phyloP scores from a whole-genome alignment of 371 early-diverging fungal genomes.

The Haplosporangium sp. region DNA sequence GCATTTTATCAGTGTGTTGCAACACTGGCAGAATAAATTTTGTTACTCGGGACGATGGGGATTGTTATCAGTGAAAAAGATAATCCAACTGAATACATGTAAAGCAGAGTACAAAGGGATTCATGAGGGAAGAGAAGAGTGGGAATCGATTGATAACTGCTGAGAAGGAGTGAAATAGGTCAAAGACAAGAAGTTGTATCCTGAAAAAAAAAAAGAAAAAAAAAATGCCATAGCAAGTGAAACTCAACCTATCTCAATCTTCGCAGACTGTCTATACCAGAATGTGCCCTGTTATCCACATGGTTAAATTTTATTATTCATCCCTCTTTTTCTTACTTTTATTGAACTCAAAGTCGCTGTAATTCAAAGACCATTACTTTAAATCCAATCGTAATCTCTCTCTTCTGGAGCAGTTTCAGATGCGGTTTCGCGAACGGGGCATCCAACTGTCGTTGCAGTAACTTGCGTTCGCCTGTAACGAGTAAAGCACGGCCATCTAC shows the following conservation, averaged over 20 bases:
- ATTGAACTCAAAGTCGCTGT: slow-evolving; percentile 6
- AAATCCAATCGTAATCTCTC: slow-evolving; percentile 50
- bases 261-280: no score
- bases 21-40: background rate
- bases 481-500: slow-evolving; percentile 41
- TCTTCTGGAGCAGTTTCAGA: slow-evolving; percentile 14
- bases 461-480: slow-evolving; percentile 50
- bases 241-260: background rate
- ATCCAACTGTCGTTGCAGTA: slow-evolving; percentile 42
- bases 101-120: background rate
- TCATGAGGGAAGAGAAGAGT: background rate
- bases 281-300: no score
- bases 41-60: background rate
- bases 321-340: background rate
- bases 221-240: background rate
- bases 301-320: background rate
- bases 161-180: no score
- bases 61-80: background rate
- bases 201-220: background rate
- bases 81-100: background rate
- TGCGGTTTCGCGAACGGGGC: slow-evolving; percentile 23
- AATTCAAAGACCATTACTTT: slow-evolving; percentile 46
- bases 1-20: slow-evolving; percentile 5
- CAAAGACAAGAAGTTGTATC: no score
- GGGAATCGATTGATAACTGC: background rate